A percentile compares a stretch with the other conserved stretches of the same genome.
These are phyloP conservation scores for Lithocarpus polystachyus DNA, from an alignment of 306 rosid species.

Conservation along the genomic window DNA sequence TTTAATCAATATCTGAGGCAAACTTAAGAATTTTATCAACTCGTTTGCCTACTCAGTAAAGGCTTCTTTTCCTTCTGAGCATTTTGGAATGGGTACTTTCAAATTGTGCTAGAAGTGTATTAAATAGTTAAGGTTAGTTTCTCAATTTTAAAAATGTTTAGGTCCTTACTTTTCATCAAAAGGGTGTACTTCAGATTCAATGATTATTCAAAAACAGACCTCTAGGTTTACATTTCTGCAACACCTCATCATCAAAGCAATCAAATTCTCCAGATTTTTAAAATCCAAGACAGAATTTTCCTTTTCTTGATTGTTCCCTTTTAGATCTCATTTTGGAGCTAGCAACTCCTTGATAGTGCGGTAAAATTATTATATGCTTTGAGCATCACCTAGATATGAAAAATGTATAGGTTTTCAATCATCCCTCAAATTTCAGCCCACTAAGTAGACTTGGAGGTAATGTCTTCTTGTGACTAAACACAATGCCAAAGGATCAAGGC, in stretches of 20 bases:
- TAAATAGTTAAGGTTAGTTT: constrained; percentile 52
- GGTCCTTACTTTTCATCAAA: background rate
- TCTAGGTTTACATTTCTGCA: background rate
- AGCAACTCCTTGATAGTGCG: background rate
- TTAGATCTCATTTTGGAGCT: background rate
- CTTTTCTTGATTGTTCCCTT: background rate
- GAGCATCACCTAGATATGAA: background rate
- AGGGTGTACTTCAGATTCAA: background rate
- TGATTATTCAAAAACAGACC: background rate
- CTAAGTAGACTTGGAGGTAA: background rate
- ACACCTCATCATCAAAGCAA: background rate
- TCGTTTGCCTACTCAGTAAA: background rate
- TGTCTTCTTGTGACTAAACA: background rate
- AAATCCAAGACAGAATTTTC: background rate
- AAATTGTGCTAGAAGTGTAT: constrained; percentile 76
- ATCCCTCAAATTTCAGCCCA: background rate
- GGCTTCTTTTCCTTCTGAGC: constrained; percentile 89
- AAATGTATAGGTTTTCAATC: background rate
- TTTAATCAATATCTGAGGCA: background rate
- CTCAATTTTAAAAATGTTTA: background rate
- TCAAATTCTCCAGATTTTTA: background rate
- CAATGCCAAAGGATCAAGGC: background rate
- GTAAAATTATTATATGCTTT: background rate
- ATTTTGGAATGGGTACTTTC: constrained; percentile 96
- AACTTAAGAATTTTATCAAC: background rate